phyloP scores from a whole-genome alignment of 1,284 basidiomycete species.

The Cryptococcus neoformans region DNA sequence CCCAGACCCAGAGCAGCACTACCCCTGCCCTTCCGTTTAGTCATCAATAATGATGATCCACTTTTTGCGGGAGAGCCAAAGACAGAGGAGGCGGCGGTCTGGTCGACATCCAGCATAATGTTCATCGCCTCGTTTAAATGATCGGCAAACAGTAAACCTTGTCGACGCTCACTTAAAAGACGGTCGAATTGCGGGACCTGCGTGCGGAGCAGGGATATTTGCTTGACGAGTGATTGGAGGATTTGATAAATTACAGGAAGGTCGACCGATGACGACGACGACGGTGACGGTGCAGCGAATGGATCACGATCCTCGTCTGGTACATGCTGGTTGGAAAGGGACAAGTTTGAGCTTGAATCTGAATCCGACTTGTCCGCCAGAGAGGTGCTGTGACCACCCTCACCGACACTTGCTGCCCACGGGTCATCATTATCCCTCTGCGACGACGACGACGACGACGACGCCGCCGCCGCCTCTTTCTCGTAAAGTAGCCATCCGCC shows the following conservation, averaged over 20 bases:
- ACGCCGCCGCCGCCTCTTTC: too few relatives aligned
- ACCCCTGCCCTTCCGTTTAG: too few relatives aligned
- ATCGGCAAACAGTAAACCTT: constrained; percentile 87
- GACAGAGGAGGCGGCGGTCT: background rate
- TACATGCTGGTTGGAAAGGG: too few relatives aligned
- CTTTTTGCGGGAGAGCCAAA: background rate
- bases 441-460: too few relatives aligned
- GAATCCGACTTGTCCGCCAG: too few relatives aligned
- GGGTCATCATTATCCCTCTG: too few relatives aligned
- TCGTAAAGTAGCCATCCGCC: constrained; percentile 68
- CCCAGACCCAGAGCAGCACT: constrained; percentile 5
- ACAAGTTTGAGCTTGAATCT: too few relatives aligned
- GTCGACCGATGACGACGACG: constrained; percentile 2
- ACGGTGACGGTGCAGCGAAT: too few relatives aligned
- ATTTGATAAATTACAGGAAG: constrained; percentile 72
- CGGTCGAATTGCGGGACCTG: constrained; percentile 51
- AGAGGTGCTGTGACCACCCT: too few relatives aligned
- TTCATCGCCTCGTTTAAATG: constrained; percentile 87
- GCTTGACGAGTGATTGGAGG: constrained; percentile 69
- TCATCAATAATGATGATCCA: too few relatives aligned
- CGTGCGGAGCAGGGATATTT: constrained; percentile 28
- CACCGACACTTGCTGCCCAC: too few relatives aligned
- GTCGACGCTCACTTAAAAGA: constrained; percentile 62
- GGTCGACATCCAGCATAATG: constrained; percentile 56
- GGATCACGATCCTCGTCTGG: too few relatives aligned